Base-by-base conservation (phyloP, 805 yeast genomes). In the Scheffersomyces coipomensis region DNA sequence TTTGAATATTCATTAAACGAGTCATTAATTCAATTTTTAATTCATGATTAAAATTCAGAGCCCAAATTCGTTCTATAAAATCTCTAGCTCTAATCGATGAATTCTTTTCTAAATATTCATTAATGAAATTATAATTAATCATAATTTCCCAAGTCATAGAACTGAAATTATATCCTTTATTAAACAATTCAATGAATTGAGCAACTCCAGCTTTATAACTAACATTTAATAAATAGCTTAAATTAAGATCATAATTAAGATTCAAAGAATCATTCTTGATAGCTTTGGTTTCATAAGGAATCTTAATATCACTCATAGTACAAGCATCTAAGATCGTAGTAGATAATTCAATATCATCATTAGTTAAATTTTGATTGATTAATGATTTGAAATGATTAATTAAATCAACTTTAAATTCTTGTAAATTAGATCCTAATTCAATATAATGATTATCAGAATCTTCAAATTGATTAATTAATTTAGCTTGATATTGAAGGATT, bases 371-470 rank as follows among this genome's bases (percentile, higher is more conserved):
- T 29, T 36, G 10, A 19, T 19, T 21, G 3, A 13, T 21, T 31
- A 51, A 35, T 4, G 30, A 24, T 7, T 17, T 29, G 31, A 58
- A 58, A 17, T 50, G 47, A 2, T 40, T 33, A 3, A 42, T 47
- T 35, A 60, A 48, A 6, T 29, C 29, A 3, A 11, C 22, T 35
- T 51, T 56, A 39, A 62, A 64, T 4, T 40, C 40, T 5, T 19
- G 22, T 12, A 62, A 42, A 19, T 61, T 62, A 0, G 46, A 43
- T 21, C 52, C 50, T 29, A 65, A 46, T 27, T 55, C 59, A 35
- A 67, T 39, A 47, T 68, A 69, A 42, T 64, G 63, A 33, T 64
- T 60, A 22, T 66, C 70, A 7, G 69, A 52, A 36, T 66, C 67
- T 39, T 69, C 72, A 33, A 68, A 60, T 43, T 64, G 60, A 38